Percentiles rank a stretch among this genome's conserved stretches.
phyloP scores from a whole-genome alignment of 768 basidiomycete species.

The Leucocoprinus leucothites region DNA sequence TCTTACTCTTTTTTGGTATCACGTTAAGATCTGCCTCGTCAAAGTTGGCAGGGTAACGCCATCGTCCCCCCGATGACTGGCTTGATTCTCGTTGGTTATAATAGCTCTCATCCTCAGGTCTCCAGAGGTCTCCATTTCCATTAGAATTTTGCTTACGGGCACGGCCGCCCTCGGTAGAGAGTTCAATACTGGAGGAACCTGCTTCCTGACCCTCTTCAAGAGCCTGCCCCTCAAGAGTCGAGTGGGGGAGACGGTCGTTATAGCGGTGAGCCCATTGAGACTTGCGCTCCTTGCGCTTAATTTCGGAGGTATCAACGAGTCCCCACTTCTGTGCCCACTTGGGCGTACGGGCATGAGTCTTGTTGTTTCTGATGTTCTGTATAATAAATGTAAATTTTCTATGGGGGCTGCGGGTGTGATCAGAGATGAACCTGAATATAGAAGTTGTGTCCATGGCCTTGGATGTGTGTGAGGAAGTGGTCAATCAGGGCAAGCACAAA shows the following conservation, averaged over 20 bases:
- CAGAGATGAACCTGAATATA: slow-evolving; percentile 69
- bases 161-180: slow-evolving; percentile 31
- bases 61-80: slow-evolving; percentile 52
- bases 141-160: slow-evolving; percentile 33
- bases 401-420: not conserved
- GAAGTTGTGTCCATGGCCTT: slow-evolving; percentile 90
- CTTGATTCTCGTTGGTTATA: slow-evolving; percentile 51
- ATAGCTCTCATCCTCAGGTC: slow-evolving; percentile 70
- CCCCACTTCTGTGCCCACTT: slow-evolving; percentile 94
- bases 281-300: slow-evolving; percentile 73
- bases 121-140: slow-evolving; percentile 69
- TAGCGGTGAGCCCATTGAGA: slow-evolving; percentile 88
- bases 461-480: slow-evolving; percentile 11
- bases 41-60: slow-evolving; percentile 88
- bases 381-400: slow-evolving; percentile 6
- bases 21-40: slow-evolving; percentile 50
- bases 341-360: slow-evolving; percentile 87
- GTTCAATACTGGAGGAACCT: slow-evolving; percentile 36
- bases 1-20: slow-evolving; percentile 43
- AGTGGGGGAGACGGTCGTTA: slow-evolving; percentile 72
- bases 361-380: slow-evolving; percentile 94
- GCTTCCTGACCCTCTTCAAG: slow-evolving; percentile 79
- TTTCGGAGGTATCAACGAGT: slow-evolving; percentile 77
- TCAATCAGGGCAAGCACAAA: slow-evolving; percentile 1
- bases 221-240: slow-evolving; percentile 66